Conservation (phyloP, 441 rosid genomes). For the Bruguiera hainesii region DNA sequence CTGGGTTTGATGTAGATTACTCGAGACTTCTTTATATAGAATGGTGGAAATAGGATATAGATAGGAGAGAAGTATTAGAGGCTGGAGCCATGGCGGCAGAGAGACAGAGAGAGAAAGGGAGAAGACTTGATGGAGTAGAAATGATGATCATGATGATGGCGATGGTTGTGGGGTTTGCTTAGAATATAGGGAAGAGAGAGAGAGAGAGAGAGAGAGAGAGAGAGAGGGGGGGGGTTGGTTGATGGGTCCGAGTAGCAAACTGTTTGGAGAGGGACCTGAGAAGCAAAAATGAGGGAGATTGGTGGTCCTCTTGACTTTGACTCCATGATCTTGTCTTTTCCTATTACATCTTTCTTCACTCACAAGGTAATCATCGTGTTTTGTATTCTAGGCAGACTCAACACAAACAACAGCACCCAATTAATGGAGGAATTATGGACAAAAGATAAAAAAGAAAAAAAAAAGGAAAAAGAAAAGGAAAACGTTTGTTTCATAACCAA, state of each 20-base stretch:
- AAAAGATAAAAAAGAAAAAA: not conserved
- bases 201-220: constrained; percentile 32
- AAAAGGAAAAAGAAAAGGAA: not conserved
- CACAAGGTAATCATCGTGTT: constrained; percentile 49
- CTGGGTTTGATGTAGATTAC: constrained; percentile 30
- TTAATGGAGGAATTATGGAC: no score
- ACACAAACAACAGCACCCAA: not conserved
- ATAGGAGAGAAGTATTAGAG: no score
- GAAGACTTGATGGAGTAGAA: constrained; percentile 70
- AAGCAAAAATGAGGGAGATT: constrained; percentile 17
- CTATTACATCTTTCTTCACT: constrained; percentile 51
- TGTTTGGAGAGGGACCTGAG: constrained; percentile 73
- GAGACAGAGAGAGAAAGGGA: constrained; percentile 25
- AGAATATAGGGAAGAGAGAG: constrained; percentile 57
- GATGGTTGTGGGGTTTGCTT: constrained; percentile 91
- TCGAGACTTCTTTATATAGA: constrained; percentile 42
- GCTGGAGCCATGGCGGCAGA: constrained; percentile 6
- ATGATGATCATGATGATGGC: constrained; percentile 59
- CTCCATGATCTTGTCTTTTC: constrained; percentile 37
- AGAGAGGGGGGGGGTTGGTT: constrained; percentile 52
- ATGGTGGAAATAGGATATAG: not conserved
- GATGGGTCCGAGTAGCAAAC: constrained; percentile 85
- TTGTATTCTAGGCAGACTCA: constrained; percentile 1
- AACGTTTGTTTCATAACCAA: constrained; percentile 39
- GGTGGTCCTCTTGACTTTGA: constrained; percentile 60